Conservation (phyloP, 805 yeast genomes). For the Osmozyma mogii region DNA sequence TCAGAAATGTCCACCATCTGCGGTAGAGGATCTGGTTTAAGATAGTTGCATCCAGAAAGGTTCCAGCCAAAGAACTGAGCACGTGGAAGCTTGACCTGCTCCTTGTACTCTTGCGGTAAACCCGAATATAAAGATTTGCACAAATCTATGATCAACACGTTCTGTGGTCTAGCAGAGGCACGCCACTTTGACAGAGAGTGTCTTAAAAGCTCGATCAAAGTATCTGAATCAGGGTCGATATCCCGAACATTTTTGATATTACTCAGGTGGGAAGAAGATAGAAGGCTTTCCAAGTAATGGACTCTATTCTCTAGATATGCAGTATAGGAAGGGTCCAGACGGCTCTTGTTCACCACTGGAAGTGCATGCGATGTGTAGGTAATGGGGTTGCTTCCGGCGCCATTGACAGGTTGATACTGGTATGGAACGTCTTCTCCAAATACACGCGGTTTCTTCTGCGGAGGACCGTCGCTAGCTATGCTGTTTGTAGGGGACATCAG, state of each 20-base stretch:
- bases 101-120: constrained; percentile 25
- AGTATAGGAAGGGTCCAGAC: no score
- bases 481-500: background rate
- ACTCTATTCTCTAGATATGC: constrained; percentile 32
- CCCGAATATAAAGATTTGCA: constrained; percentile 25
- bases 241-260: constrained; percentile 5
- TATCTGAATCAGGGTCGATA: constrained; percentile 14
- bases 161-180: constrained; percentile 39
- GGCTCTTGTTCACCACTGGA: constrained; percentile 12
- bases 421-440: no score
- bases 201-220: constrained; percentile 10
- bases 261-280: constrained; percentile 3
- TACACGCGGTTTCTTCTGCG: no score
- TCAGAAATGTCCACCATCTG: constrained; percentile 19
- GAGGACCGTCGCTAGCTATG: no score
- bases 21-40: constrained; percentile 28
- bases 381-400: no score
- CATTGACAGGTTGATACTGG: no score
- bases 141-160: constrained; percentile 31
- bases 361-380: constrained; percentile 10
- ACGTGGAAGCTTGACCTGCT: constrained; percentile 39
- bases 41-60: constrained; percentile 49
- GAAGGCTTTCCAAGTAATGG: constrained; percentile 29
- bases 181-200: constrained; percentile 36
- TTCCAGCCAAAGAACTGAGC: constrained; percentile 63